These are phyloP conservation scores for Hawksworthiomyces lignivorus DNA, from an alignment of 2,329 filamentous ascomycete genomes.

Conservation along the genomic window DNA sequence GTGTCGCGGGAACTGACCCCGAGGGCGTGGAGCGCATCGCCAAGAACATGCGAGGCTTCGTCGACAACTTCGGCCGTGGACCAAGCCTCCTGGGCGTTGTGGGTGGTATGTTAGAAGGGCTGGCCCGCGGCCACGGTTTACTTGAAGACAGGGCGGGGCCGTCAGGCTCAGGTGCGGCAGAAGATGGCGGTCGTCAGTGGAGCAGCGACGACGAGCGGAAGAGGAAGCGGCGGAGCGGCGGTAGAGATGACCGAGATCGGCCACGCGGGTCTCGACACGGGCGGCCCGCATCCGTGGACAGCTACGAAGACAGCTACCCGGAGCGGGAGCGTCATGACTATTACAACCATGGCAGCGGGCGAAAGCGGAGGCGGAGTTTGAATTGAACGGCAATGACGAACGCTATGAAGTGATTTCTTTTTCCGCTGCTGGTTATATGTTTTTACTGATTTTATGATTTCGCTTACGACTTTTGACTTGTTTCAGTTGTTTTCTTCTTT, in stretches of 20 bases:
- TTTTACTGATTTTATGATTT: too few species aligned
- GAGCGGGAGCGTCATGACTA: neutral
- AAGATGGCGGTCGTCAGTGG: neutral
- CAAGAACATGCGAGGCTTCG: conserved; percentile 19
- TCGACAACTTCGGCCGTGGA: conserved; percentile 20
- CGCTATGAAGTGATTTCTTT: too few species aligned
- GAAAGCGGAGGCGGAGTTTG: conserved; percentile 12
- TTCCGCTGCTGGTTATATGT: too few species aligned
- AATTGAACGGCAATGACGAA: neutral
- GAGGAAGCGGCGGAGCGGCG: conserved; percentile 11
- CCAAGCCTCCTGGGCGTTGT: conserved; percentile 19
- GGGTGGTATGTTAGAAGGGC: conserved; percentile 19
- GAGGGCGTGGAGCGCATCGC: conserved; percentile 32
- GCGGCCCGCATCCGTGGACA: neutral
- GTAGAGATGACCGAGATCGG: neutral
- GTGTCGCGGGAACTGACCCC: conserved; percentile 35
- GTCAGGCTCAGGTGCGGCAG: too few species aligned
- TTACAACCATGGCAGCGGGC: neutral
- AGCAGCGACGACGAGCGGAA: conserved; percentile 12
- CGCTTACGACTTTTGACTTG: too few species aligned
- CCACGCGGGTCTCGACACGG: neutral
- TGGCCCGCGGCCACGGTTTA: conserved; percentile 5
- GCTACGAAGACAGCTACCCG: neutral
- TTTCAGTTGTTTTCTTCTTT: too few species aligned
- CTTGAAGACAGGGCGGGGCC: too few species aligned